A percentile compares a stretch with the other conserved stretches of the same genome.
Conservation (phyloP, 768 basidiomycete genomes). For the Sistotremastrum niveocremeum region DNA sequence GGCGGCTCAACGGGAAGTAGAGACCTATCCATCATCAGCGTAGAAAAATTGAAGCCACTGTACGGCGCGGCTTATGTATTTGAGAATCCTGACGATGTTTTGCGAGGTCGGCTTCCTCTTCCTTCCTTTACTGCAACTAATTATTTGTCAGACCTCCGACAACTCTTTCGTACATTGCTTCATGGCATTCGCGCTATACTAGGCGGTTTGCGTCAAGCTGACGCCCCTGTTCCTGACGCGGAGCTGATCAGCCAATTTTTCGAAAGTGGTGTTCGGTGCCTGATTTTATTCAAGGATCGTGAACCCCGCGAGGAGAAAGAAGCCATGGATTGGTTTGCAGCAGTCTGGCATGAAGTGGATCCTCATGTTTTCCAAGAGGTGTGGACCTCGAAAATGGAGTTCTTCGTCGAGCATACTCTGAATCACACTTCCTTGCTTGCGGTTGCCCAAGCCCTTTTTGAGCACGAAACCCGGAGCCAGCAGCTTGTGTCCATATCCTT, state of each 20-base stretch:
- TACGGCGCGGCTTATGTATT: slow-evolving; percentile 61
- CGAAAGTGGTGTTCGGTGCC: slow-evolving; percentile 69
- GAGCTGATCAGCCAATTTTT: slow-evolving; percentile 81
- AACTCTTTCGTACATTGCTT: slow-evolving; percentile 76
- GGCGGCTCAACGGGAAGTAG: slow-evolving; percentile 24
- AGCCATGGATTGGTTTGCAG: slow-evolving; percentile 68
- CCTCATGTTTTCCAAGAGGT: slow-evolving; percentile 91
- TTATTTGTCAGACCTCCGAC: slow-evolving; percentile 53
- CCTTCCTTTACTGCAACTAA: slow-evolving; percentile 2
- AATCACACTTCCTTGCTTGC: slow-evolving; percentile 70
- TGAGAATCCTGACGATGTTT: slow-evolving; percentile 72
- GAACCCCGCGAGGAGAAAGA: slow-evolving; percentile 60
- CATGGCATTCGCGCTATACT: slow-evolving; percentile 80
- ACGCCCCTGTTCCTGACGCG: slow-evolving; percentile 70
- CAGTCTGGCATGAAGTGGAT: slow-evolving; percentile 66
- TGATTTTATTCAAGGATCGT: slow-evolving; percentile 61
- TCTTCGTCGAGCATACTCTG: slow-evolving; percentile 72
- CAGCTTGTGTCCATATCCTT: slow-evolving; percentile 83
- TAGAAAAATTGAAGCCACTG: slow-evolving; percentile 81
- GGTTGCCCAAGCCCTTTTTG: slow-evolving; percentile 74
- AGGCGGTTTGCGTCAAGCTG: slow-evolving; percentile 61
- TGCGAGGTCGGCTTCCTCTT: slow-evolving; percentile 44
- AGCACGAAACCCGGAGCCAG: slow-evolving; percentile 61
- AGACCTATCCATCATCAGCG: slow-evolving; percentile 41
- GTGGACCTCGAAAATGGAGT: slow-evolving; percentile 85